These are phyloP conservation scores for Cladosporium cucumerinum DNA, from an alignment of 2,329 filamentous ascomycete genomes.

Conservation along the genomic window DNA sequence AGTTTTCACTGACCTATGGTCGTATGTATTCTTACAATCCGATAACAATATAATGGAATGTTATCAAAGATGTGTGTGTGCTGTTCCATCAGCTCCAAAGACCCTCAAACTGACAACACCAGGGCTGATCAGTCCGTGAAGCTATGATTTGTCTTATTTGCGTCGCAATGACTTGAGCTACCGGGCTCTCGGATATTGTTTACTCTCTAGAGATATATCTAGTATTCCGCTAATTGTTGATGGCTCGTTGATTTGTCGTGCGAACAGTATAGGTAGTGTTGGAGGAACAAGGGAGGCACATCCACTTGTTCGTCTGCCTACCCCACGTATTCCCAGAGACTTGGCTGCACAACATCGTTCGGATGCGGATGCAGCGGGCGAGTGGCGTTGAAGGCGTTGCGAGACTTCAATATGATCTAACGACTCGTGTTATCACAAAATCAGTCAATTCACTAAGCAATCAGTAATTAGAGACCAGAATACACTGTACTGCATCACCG, in stretches of 20 bases:
- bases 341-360: neutral
- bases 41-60: too few species aligned
- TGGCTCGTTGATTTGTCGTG: too few species aligned
- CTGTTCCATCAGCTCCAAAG: too few species aligned
- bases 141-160: neutral
- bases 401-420: neutral
- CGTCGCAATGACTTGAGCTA: neutral
- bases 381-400: neutral
- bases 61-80: too few species aligned
- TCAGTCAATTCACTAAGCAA: neutral
- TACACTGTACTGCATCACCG: neutral
- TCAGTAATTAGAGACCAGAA: neutral
- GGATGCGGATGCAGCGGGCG: neutral
- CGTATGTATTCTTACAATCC: too few species aligned
- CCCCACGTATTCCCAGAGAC: neutral
- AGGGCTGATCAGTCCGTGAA: neutral
- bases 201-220: neutral
- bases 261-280: too few species aligned
- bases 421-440: neutral
- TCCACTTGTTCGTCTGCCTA: neutral
- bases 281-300: neutral
- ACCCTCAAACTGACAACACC: neutral
- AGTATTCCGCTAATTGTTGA: too few species aligned
- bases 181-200: neutral
- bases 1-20: too few species aligned